Percentiles rank a stretch among this genome's conserved stretches.
Evolutionary conservation across 2,329 filamentous ascomycete genomes (phyloP).

Genomic region (Phialophora macrospora): DNA sequence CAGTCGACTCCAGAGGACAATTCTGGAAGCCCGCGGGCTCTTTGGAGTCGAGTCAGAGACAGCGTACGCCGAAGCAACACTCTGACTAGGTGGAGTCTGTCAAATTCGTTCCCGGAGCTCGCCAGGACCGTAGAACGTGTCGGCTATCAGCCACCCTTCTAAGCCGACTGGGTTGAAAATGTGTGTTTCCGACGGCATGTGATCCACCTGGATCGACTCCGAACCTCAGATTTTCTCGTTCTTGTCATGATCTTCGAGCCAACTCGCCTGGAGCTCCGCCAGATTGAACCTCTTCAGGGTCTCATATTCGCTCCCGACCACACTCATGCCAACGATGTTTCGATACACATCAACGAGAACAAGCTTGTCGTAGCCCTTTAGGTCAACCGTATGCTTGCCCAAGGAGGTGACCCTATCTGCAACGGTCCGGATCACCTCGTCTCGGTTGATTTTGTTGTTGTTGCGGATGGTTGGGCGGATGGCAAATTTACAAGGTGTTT

Average conservation of each 20-base stretch:
- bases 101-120: background rate
- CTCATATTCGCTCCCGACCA: slow-evolving; percentile 64
- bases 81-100: background rate
- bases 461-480: slow-evolving; percentile 66
- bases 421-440: slow-evolving; percentile 64
- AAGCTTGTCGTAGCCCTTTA: slow-evolving; percentile 64
- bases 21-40: background rate
- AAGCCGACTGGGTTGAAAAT: background rate
- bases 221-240: background rate
- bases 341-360: slow-evolving; percentile 68
- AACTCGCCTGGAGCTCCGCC: slow-evolving; percentile 59
- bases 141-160: background rate
- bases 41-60: slow-evolving; percentile 7
- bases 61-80: slow-evolving; percentile 5
- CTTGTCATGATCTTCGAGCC: slow-evolving; percentile 15
- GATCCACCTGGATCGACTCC: background rate
- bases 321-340: slow-evolving; percentile 68
- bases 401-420: slow-evolving; percentile 55
- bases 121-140: slow-evolving; percentile 1
- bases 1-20: background rate
- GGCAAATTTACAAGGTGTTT: slow-evolving; percentile 57
- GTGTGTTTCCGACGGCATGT: background rate
- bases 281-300: slow-evolving; percentile 67
- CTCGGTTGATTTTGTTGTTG: slow-evolving; percentile 61
- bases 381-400: slow-evolving; percentile 61